phyloP scores from a whole-genome alignment of 768 basidiomycete species.

The Termitomyces sp. region DNA sequence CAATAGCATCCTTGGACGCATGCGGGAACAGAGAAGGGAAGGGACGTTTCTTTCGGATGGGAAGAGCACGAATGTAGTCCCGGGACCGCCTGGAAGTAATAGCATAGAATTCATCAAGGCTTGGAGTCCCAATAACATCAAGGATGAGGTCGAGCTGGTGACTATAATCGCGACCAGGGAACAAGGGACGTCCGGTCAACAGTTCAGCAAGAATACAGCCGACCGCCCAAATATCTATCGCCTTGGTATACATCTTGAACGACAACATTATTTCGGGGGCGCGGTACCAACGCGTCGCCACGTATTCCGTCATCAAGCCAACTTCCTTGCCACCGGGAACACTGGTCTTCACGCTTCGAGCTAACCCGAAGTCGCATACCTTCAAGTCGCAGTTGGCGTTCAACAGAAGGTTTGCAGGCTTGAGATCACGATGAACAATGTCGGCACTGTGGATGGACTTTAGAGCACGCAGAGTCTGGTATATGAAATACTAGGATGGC shows the following conservation, averaged over 20 bases:
- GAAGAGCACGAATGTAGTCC: constrained; percentile 92
- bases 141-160: constrained; percentile 94
- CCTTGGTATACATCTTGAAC: constrained; percentile 98
- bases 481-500: constrained; percentile 72
- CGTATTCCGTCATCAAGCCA: constrained; percentile 94
- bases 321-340: constrained; percentile 80
- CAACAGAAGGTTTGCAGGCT: constrained; percentile 91
- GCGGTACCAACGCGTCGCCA: constrained; percentile 97
- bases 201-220: constrained; percentile 92
- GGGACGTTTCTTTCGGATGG: constrained; percentile 83
- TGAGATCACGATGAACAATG: constrained; percentile 94
- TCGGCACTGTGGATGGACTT: constrained; percentile 96
- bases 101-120: constrained; percentile 95
- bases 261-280: constrained; percentile 99
- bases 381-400: constrained; percentile 97
- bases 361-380: constrained; percentile 92
- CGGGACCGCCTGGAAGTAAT: constrained; percentile 90
- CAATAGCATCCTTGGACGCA: constrained; percentile 69
- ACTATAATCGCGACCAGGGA: constrained; percentile 95
- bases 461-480: constrained; percentile 90
- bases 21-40: constrained; percentile 87
- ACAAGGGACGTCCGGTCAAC: constrained; percentile 91
- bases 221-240: constrained; percentile 87
- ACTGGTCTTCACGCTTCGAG: constrained; percentile 79
- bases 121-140: constrained; percentile 94